These are phyloP conservation scores for Cladosporium sp. DNA, from an alignment of 2,329 filamentous ascomycete genomes.

Conservation along the genomic window DNA sequence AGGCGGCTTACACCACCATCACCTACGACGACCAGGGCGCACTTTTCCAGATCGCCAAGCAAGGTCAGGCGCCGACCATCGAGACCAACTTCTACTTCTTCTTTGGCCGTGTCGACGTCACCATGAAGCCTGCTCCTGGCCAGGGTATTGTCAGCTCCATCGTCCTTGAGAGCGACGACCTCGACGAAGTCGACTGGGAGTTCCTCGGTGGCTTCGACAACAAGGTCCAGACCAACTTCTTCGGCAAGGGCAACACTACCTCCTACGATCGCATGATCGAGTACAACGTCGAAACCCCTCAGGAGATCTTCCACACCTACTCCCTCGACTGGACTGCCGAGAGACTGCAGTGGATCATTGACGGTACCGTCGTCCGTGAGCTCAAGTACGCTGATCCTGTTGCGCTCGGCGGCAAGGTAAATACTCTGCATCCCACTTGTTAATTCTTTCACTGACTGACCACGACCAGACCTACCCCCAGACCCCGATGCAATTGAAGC, in stretches of 20 bases:
- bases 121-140: conserved; percentile 50
- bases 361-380: conserved; percentile 66
- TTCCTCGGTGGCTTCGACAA: conserved; percentile 67
- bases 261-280: conserved; percentile 69
- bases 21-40: conserved; percentile 66
- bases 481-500: conserved; percentile 69
- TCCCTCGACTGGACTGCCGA: conserved; percentile 72
- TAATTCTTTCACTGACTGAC: conserved; percentile 43
- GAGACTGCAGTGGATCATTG: conserved; percentile 67
- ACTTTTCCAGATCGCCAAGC: conserved; percentile 68
- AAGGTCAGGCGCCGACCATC: conserved; percentile 76
- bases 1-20: conserved; percentile 65
- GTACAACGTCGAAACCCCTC: conserved; percentile 59
- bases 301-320: conserved; percentile 66
- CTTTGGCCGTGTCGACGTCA: conserved; percentile 52
- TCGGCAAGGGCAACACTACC: conserved; percentile 70
- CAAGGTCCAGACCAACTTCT: conserved; percentile 71
- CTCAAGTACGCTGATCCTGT: conserved; percentile 65
- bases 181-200: conserved; percentile 88
- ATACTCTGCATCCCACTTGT: conserved; percentile 58
- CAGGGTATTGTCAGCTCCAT: conserved; percentile 76
- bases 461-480: conserved; percentile 70
- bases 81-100: conserved; percentile 81
- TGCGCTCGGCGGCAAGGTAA: conserved; percentile 52
- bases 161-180: conserved; percentile 77